A percentile compares a stretch with the other conserved stretches of the same genome.
phyloP scores from a whole-genome alignment of 1,284 basidiomycete species.

The Ganoderma resinaceum region DNA sequence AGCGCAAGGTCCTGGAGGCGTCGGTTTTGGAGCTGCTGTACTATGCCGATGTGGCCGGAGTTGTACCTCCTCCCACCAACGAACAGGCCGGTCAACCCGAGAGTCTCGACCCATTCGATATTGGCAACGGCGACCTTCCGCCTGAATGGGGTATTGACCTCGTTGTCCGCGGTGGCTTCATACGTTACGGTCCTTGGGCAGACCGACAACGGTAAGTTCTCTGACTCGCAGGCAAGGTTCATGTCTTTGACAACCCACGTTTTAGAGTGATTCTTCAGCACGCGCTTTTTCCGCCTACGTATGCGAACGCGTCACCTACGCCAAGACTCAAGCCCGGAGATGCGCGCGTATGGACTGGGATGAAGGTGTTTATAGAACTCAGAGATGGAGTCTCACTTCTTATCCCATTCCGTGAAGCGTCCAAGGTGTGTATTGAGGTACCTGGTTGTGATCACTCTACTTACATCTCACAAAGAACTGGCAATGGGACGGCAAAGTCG shows the following conservation, averaged over 20 bases:
- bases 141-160: constrained; percentile 94
- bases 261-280: constrained; percentile 77
- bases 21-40: constrained; percentile 81
- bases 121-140: constrained; percentile 87
- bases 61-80: constrained; percentile 56
- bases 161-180: constrained; percentile 72
- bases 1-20: constrained; percentile 83
- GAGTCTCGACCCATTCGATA: constrained; percentile 61
- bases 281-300: constrained; percentile 83
- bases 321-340: constrained; percentile 75
- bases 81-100: constrained; percentile 40
- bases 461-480: constrained; percentile 63
- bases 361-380: constrained; percentile 84
- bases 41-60: constrained; percentile 80
- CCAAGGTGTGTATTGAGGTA: constrained; percentile 59
- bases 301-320: constrained; percentile 67
- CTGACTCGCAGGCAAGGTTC: no score
- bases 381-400: constrained; percentile 78
- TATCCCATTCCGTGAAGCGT: constrained; percentile 87
- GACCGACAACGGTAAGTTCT: constrained; percentile 79
- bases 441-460: constrained; percentile 1
- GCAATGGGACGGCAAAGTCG: constrained; percentile 76
- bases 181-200: constrained; percentile 94
- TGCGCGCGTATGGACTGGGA: constrained; percentile 77
- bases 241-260: neutral